Percentiles rank a stretch among this genome's conserved stretches.
Conservation (phyloP, 129 eudicot species). For the Oenanthe sinensis region DNA sequence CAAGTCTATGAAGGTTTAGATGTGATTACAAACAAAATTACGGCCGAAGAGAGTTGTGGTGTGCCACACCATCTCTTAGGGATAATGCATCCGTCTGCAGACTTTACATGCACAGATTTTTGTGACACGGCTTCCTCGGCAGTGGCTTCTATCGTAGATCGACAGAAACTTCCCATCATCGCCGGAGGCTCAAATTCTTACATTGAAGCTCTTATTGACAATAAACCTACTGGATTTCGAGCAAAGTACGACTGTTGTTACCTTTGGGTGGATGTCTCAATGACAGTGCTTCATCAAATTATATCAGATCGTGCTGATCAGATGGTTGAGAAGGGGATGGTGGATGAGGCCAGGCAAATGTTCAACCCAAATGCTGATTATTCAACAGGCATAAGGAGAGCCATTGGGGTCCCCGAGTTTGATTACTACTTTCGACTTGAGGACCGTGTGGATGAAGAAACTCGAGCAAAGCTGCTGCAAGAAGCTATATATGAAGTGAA, state of each 20-base stretch:
- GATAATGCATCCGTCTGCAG: neutral
- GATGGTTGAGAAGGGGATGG: slow-evolving; percentile 12
- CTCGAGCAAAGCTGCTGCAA: slow-evolving; percentile 4
- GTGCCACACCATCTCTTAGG: slow-evolving; percentile 13
- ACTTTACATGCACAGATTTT: slow-evolving; percentile 8
- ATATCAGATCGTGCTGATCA: slow-evolving; percentile 4
- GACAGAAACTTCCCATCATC: slow-evolving; percentile 1
- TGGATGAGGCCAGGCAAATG: slow-evolving; percentile 4
- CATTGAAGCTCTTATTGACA: slow-evolving; percentile 6
- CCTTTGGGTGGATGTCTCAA: slow-evolving; percentile 13
- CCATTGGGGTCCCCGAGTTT: slow-evolving; percentile 17
- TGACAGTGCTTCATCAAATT: slow-evolving; percentile 5
- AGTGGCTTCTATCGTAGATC: neutral
- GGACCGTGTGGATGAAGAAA: neutral
- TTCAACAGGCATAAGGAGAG: slow-evolving; percentile 2
- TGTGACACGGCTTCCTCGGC: neutral
- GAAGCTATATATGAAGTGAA: slow-evolving; percentile 13
- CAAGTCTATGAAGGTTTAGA: slow-evolving; percentile 10
- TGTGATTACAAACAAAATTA: slow-evolving; percentile 13
- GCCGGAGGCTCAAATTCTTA: slow-evolving; percentile 16
- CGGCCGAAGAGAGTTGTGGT: slow-evolving; percentile 12
- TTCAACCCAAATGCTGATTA: slow-evolving; percentile 12
- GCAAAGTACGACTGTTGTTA: slow-evolving; percentile 9
- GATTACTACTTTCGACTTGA: slow-evolving; percentile 8
- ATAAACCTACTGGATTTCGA: neutral